These are phyloP conservation scores for Decorospora gaudefroyi DNA, from an alignment of 2,329 filamentous ascomycete species.

Conservation along the genomic window DNA sequence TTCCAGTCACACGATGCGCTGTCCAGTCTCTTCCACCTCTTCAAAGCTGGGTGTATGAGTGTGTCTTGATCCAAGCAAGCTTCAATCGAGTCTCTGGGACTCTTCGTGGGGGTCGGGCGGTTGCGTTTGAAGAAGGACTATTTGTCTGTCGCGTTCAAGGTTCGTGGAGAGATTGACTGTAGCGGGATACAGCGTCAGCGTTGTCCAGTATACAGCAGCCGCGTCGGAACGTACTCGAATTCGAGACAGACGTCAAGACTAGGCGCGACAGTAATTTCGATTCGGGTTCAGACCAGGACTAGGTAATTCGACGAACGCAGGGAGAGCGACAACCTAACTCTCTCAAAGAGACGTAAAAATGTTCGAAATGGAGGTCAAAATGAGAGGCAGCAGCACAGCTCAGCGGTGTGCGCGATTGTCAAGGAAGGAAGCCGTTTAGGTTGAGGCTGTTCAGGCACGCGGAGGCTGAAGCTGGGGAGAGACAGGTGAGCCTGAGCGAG, in stretches of 20 bases:
- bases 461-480: constrained; percentile 36
- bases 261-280: constrained; percentile 21
- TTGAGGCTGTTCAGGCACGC: constrained; percentile 41
- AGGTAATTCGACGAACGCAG: constrained; percentile 23
- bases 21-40: no score
- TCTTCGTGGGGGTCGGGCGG: no score
- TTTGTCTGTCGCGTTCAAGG: constrained; percentile 12
- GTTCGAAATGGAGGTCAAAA: constrained; percentile 28
- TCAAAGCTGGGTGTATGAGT: no score
- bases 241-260: constrained; percentile 21
- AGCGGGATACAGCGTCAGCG: constrained; percentile 24
- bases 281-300: constrained; percentile 17
- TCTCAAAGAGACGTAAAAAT: constrained; percentile 44
- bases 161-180: constrained; percentile 17
- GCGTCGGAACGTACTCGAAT: constrained; percentile 28
- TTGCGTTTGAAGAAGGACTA: no score
- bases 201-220: constrained; percentile 18
- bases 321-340: constrained; percentile 33
- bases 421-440: constrained; percentile 18
- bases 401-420: constrained; percentile 39
- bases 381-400: constrained; percentile 46
- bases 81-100: no score
- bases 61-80: no score
- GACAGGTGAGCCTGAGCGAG: constrained; percentile 31
- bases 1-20: no score